Conservation (phyloP, 441 rosid species). For the Daphne laureola region DNA sequence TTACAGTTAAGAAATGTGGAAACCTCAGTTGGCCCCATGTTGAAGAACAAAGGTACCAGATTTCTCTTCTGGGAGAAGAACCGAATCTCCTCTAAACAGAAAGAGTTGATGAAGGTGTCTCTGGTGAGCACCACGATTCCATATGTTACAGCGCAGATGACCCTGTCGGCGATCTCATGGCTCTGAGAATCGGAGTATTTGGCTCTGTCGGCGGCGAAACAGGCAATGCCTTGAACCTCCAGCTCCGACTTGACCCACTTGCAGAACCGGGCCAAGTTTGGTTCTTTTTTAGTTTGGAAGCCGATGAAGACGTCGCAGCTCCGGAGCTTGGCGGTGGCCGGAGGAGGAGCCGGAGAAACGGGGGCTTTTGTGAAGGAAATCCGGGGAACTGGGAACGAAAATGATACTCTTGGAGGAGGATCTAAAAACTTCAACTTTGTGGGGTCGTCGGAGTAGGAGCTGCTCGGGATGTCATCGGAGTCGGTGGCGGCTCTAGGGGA, state of each 20-base stretch:
- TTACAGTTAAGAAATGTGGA: slow-evolving; percentile 49
- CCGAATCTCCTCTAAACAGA: slow-evolving; percentile 75
- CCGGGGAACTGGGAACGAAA: slow-evolving; percentile 85
- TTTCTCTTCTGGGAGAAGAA: slow-evolving; percentile 92
- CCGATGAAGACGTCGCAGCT: slow-evolving; percentile 89
- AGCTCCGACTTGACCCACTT: slow-evolving; percentile 96
- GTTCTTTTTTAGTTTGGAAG: slow-evolving; percentile 65
- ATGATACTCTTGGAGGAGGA: slow-evolving; percentile 65
- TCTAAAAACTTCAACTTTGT: slow-evolving; percentile 56
- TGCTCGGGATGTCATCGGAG: slow-evolving; percentile 78
- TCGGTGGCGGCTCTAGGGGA: slow-evolving; percentile 74
- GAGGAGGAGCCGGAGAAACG: slow-evolving; percentile 34
- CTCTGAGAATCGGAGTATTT: slow-evolving; percentile 71
- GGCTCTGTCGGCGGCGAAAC: slow-evolving; percentile 82
- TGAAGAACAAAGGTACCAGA: slow-evolving; percentile 71
- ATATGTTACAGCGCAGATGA: slow-evolving; percentile 70
- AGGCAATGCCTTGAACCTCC: slow-evolving; percentile 89
- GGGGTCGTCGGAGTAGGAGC: slow-evolving; percentile 73
- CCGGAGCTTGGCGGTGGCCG: slow-evolving; percentile 68
- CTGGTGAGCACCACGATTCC: slow-evolving; percentile 70
- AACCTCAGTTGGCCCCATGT: slow-evolving; percentile 54
- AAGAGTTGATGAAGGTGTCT: slow-evolving; percentile 53
- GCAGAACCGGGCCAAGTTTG: slow-evolving; percentile 69
- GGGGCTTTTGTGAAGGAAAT: slow-evolving; percentile 70
- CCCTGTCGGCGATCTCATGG: slow-evolving; percentile 81